These are phyloP conservation scores for Tetraselmis striata DNA, from an alignment of 139 green algal genomes.

Conservation along the genomic window DNA sequence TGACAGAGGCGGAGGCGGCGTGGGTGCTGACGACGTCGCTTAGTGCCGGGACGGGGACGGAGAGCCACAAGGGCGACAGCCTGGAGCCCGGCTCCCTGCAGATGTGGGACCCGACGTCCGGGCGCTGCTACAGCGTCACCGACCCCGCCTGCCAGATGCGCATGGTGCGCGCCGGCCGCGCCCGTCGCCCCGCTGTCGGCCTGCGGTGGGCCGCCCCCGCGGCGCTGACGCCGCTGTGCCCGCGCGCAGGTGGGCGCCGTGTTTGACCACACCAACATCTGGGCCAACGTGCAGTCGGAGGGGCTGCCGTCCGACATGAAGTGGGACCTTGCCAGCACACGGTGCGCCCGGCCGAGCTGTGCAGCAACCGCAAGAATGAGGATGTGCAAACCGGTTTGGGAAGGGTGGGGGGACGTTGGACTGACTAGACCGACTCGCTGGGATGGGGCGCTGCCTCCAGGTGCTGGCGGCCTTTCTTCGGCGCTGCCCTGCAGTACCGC, in stretches of 20 bases:
- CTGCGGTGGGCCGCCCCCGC: too few species aligned
- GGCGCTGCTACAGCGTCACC: slow-evolving; percentile 24
- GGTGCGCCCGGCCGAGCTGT: not conserved
- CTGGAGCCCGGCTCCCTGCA: not conserved
- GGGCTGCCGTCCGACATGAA: slow-evolving; percentile 44
- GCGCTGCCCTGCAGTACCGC: not conserved
- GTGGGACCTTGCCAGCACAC: slow-evolving; percentile 33
- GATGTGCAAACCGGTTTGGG: too few species aligned
- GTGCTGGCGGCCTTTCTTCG: slow-evolving; percentile 30
- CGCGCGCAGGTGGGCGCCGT: slow-evolving; percentile 43
- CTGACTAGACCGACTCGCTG: too few species aligned
- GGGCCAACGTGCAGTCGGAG: slow-evolving; percentile 46
- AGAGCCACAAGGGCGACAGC: not conserved
- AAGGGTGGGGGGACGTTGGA: too few species aligned
- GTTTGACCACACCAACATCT: slow-evolving; percentile 51
- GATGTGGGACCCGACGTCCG: slow-evolving; percentile 54
- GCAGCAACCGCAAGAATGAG: not conserved
- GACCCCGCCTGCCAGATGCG: slow-evolving; percentile 43
- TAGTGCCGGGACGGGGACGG: not conserved
- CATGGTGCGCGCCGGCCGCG: slow-evolving; percentile 26
- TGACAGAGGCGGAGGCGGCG: slow-evolving; percentile 18
- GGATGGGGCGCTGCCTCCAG: not conserved
- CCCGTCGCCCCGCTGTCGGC: too few species aligned
- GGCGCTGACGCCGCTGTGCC: too few species aligned
- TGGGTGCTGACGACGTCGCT: slow-evolving; percentile 46